These are phyloP conservation scores for Phytophthora vignae DNA, from an alignment of 352 stramenopile species.

Conservation along the genomic window DNA sequence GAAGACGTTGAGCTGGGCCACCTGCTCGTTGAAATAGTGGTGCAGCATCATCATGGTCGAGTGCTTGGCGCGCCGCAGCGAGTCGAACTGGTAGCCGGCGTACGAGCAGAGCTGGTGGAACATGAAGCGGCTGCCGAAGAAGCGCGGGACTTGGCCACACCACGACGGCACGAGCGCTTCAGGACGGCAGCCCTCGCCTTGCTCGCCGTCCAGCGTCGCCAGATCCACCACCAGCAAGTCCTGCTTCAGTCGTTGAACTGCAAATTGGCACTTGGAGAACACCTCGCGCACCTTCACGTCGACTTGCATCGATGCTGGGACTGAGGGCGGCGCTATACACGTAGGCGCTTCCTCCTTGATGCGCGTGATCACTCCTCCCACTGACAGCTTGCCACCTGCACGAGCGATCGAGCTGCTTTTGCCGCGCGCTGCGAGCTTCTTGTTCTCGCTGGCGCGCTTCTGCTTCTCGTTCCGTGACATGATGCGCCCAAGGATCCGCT, in stretches of 20 bases:
- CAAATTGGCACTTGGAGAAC: conserved; percentile 66
- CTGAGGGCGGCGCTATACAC: not conserved
- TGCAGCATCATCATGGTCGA: conserved; percentile 92
- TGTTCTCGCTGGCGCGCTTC: conserved; percentile 47
- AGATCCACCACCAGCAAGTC: conserved; percentile 87
- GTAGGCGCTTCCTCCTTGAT: conserved; percentile 58
- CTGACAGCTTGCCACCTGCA: conserved; percentile 52
- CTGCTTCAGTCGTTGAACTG: conserved; percentile 76
- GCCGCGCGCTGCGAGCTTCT: conserved; percentile 31
- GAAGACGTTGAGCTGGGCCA: conserved; percentile 79
- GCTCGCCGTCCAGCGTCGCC: conserved; percentile 20
- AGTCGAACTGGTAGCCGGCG: conserved; percentile 88
- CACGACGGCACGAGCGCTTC: conserved; percentile 59
- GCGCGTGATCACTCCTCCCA: conserved; percentile 40
- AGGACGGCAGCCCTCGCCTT: conserved; percentile 39
- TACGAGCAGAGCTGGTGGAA: conserved; percentile 87
- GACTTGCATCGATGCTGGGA: conserved; percentile 34
- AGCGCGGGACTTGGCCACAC: conserved; percentile 67
- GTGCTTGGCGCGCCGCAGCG: conserved; percentile 88
- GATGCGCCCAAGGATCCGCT: conserved; percentile 77
- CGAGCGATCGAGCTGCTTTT: conserved; percentile 57
- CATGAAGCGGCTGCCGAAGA: conserved; percentile 89
- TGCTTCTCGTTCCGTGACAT: conserved; percentile 70
- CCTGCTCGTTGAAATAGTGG: conserved; percentile 85
- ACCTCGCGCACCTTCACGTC: conserved; percentile 76